Evolutionary conservation across 176 grass and related monocot species (phyloP), one percentile per base, ranked within the genome.

Genomic region (Coix lacrymajobi): DNA sequence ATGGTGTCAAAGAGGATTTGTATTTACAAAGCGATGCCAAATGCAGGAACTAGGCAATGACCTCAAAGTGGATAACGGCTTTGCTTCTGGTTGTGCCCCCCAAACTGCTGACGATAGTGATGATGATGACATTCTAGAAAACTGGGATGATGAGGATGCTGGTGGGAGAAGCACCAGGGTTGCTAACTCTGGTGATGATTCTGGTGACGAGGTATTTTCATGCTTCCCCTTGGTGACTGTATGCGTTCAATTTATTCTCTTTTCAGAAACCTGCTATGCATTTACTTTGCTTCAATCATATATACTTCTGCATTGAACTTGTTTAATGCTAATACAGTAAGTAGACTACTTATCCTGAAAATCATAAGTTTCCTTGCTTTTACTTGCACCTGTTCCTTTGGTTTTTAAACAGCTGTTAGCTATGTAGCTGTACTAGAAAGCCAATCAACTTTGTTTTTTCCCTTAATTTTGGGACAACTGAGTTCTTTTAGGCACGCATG

Each of bases 161-260:
- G 34, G 48, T 71, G 86, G 81, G 0, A 79, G 36, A 37, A 77
- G 69, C 30, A 38, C 36, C 17, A 43, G 14, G 69, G 40, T 28
- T 48, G 68, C 71, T 66, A 64, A 86, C 62, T 72, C 56, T 14
- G 4, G 37, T 25, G 40, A 81, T 75, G 84, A 85, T 82, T 98
- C 88, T 49, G 84, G 66, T 45, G 90, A 91, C 25, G 85, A 92
- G 90, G 95, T 97, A 94, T 32, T 79, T 60, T 54, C 22, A 34
- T 73, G 56, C 1, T 5, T 41, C 66, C 17, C 28, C 67, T 85
- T 78, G 34, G 13, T 76, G 22, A 33, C 32, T 81, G 12, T 62
- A 72, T 45, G 37, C 45, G 68, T 77, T 44, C 12, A 56, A 6
- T 58, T 54, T 33, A 20, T 24, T 43, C 32, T 65, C 3, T 70